These are phyloP conservation scores for Talaromyces funiculosus DNA, from an alignment of 2,329 filamentous ascomycete species.

Conservation along the genomic window DNA sequence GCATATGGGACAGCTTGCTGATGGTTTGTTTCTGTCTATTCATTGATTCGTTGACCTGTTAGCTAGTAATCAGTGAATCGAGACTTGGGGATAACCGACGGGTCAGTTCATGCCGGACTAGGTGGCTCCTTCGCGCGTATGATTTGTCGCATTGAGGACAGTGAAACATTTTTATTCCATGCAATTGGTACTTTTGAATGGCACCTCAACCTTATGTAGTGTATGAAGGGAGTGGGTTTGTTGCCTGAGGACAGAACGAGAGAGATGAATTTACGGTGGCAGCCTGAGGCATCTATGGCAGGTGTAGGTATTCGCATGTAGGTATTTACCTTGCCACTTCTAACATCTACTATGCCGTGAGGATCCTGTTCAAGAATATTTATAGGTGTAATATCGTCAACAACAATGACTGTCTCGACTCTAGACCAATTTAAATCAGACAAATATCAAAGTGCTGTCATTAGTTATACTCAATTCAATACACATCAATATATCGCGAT, in stretches of 20 bases:
- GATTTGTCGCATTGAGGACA: constrained; percentile 26
- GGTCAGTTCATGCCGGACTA: constrained; percentile 25
- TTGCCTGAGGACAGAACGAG: background rate
- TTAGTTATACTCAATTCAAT: background rate
- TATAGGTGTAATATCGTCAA: no score
- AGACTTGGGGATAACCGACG: constrained; percentile 18
- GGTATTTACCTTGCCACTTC: background rate
- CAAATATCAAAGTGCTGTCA: background rate
- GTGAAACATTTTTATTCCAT: constrained; percentile 18
- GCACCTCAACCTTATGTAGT: background rate
- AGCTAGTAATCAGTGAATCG: constrained; percentile 9
- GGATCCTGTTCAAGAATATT: no score
- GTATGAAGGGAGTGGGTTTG: background rate
- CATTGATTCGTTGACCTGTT: background rate
- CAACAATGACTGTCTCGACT: background rate
- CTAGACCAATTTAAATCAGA: no score
- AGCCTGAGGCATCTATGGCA: background rate
- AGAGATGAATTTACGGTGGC: background rate
- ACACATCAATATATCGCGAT: background rate
- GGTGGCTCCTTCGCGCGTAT: constrained; percentile 26
- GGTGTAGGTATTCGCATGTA: background rate
- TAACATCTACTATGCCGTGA: no score
- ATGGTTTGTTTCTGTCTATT: constrained; percentile 21
- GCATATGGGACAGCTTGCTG: constrained; percentile 26
- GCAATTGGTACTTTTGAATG: background rate